Evolutionary conservation across 352 stramenopile species (phyloP).

Genomic region (Globisporangium lucens): DNA sequence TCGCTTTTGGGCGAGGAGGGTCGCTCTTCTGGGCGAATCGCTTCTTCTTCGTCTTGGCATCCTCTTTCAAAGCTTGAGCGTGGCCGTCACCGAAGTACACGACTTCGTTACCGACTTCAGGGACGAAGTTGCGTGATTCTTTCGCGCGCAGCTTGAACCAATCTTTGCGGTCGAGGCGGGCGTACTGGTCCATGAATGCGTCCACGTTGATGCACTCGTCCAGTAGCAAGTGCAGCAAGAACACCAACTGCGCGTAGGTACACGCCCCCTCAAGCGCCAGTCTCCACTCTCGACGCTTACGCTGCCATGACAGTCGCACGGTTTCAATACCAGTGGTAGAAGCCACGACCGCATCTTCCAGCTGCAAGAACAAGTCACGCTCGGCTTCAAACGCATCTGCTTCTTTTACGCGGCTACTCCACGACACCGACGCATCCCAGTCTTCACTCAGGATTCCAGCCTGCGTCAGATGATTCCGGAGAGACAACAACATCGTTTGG

Average conservation of each 20-base stretch:
- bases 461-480: conserved; percentile 52
- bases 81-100: conserved; percentile 84
- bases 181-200: conserved; percentile 75
- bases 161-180: conserved; percentile 64
- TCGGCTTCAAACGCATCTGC: conserved; percentile 30
- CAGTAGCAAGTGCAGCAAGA: conserved; percentile 68
- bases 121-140: conserved; percentile 73
- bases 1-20: conserved; percentile 38
- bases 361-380: conserved; percentile 45
- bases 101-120: conserved; percentile 56
- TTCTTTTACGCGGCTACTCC: conserved; percentile 38
- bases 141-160: conserved; percentile 78
- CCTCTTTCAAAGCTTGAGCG: conserved; percentile 71
- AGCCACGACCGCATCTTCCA: conserved; percentile 54
- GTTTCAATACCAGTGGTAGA: conserved; percentile 37
- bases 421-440: conserved; percentile 44
- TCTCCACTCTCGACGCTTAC: conserved; percentile 75
- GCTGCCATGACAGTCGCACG: conserved; percentile 66
- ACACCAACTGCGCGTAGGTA: conserved; percentile 71
- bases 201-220: conserved; percentile 79
- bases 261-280: conserved; percentile 54
- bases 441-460: conserved; percentile 47
- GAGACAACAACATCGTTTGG: conserved; percentile 59
- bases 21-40: conserved; percentile 73
- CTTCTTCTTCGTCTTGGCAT: conserved; percentile 75